Conservation (phyloP, 495 filamentous ascomycete genomes). For the Penicilliopsis zonata region DNA sequence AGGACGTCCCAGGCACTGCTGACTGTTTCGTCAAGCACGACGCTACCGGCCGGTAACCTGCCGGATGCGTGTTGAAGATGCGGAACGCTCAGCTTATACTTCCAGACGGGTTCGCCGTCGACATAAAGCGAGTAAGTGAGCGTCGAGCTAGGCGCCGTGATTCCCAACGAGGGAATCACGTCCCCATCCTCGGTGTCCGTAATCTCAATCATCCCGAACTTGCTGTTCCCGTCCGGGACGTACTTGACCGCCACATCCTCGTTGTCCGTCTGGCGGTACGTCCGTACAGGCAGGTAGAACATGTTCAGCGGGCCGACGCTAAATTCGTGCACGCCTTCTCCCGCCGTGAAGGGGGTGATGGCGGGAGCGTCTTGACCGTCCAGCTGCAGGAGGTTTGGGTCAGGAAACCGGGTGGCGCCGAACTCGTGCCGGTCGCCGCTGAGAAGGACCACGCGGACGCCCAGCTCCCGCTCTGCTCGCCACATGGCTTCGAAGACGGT, state of each 20-base stretch:
- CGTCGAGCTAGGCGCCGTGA: slow-evolving; percentile 27
- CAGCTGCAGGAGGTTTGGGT: slow-evolving; percentile 33
- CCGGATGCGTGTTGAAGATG: slow-evolving; percentile 7
- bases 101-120: slow-evolving; percentile 70
- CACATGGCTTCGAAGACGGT: slow-evolving; percentile 83
- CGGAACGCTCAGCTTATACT: slow-evolving; percentile 34
- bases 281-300: slow-evolving; percentile 81
- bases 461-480: slow-evolving; percentile 54
- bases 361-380: no score
- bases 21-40: slow-evolving; percentile 5
- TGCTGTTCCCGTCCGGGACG: slow-evolving; percentile 74
- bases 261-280: slow-evolving; percentile 64
- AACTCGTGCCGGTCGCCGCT: slow-evolving; percentile 93
- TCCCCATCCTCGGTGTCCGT: slow-evolving; percentile 14
- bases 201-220: slow-evolving; percentile 85
- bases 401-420: slow-evolving; percentile 78
- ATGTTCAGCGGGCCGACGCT: slow-evolving; percentile 79
- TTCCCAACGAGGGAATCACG: slow-evolving; percentile 5
- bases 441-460: slow-evolving; percentile 69
- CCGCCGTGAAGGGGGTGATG: slow-evolving; percentile 16
- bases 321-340: slow-evolving; percentile 68
- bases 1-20: slow-evolving; percentile 1
- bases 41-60: slow-evolving; percentile 5
- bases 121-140: slow-evolving; percentile 75
- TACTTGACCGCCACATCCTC: slow-evolving; percentile 80